phyloP scores from a whole-genome alignment of 1,139 yeast genomes.

The Saccharomyces pastorianus region DNA sequence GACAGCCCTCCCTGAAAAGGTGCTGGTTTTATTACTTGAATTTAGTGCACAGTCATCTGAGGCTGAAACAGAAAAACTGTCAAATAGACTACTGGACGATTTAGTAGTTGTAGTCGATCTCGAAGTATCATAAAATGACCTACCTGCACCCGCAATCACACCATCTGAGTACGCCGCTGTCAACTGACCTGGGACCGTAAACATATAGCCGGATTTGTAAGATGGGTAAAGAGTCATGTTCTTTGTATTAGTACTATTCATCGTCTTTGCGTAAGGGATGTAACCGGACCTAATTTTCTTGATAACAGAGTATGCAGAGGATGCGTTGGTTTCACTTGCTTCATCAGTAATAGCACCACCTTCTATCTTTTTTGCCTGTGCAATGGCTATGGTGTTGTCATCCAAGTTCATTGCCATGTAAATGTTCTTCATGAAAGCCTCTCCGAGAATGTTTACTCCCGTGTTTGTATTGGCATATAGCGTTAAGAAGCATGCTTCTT shows the following conservation, averaged over 20 bases:
- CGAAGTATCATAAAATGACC: conserved; percentile 26
- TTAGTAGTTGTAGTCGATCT: conserved; percentile 14
- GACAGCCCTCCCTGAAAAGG: neutral
- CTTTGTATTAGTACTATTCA: conserved; percentile 29
- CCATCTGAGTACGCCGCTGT: conserved; percentile 28
- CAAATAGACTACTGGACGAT: conserved; percentile 8
- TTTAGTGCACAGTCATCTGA: neutral
- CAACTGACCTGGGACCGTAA: conserved; percentile 22
- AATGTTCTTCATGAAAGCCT: conserved; percentile 47
- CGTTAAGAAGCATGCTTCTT: conserved; percentile 52
- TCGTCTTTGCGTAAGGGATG: conserved; percentile 43
- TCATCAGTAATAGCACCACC: neutral
- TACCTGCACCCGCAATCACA: conserved; percentile 21
- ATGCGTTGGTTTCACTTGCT: neutral
- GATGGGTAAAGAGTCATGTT: conserved; percentile 30
- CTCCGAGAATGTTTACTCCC: conserved; percentile 57
- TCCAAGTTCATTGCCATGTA: conserved; percentile 66
- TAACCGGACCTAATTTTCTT: conserved; percentile 36
- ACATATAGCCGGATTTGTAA: conserved; percentile 9
- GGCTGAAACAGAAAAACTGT: conserved; percentile 7
- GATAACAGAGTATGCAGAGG: conserved; percentile 14
- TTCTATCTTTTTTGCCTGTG: conserved; percentile 30
- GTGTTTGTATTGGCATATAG: conserved; percentile 43
- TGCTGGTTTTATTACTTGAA: neutral
- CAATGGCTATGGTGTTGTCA: conserved; percentile 50